Evolutionary conservation across 2,329 filamentous ascomycete genomes (phyloP).

Genomic region (Trichoderma atrobrunneum): DNA sequence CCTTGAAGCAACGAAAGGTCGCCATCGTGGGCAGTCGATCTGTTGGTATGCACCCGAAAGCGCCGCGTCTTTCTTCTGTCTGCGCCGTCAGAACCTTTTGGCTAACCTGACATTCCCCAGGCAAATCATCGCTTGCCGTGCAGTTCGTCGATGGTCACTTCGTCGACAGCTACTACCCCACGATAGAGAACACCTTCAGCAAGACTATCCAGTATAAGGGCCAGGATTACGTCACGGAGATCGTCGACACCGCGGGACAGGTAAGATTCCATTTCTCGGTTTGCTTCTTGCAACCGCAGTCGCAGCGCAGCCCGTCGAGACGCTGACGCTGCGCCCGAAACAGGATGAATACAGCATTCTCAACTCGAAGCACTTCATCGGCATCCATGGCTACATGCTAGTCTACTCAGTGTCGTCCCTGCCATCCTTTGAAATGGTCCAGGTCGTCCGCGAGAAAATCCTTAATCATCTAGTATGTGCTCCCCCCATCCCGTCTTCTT

Average conservation of each 20-base stretch:
- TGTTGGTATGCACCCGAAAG: constrained; percentile 54
- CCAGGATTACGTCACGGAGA: constrained; percentile 92
- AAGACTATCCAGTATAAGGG: constrained; percentile 91
- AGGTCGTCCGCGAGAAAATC: constrained; percentile 95
- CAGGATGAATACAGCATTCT: constrained; percentile 98
- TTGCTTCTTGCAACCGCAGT: background rate
- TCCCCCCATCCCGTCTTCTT: too few species aligned
- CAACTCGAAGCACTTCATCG: constrained; percentile 98
- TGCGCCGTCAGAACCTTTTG: background rate
- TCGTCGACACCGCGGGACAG: constrained; percentile 96
- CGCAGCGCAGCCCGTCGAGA: background rate
- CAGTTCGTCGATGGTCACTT: constrained; percentile 98
- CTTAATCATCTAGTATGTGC: constrained; percentile 80
- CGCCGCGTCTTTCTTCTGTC: background rate
- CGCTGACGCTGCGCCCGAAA: background rate
- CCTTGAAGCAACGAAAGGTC: constrained; percentile 87
- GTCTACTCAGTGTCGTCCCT: constrained; percentile 96
- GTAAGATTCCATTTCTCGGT: constrained; percentile 49
- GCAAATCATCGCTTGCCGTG: constrained; percentile 95
- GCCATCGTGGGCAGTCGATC: constrained; percentile 94
- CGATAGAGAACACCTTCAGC: constrained; percentile 98
- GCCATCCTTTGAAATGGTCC: constrained; percentile 95
- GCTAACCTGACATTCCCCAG: constrained; percentile 47
- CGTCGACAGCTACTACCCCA: constrained; percentile 98
- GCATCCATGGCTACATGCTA: constrained; percentile 97